Evolutionary conservation across 305 asterid genomes (phyloP), one percentile per base, ranked within the genome.

Genomic region (Rubia tinctorum): DNA sequence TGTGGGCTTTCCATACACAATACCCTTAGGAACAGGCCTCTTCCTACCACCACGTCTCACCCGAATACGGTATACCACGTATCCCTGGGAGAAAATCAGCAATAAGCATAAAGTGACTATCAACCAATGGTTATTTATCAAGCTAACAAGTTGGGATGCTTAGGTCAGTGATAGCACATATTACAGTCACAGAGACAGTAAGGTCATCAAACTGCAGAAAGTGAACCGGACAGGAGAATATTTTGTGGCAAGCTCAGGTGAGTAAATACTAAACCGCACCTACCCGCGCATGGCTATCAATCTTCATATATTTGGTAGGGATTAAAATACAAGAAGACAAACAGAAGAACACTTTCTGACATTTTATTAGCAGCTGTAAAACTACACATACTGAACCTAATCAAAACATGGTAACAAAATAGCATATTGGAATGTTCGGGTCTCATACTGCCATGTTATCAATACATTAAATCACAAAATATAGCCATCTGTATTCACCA

Each of bases 31-130:
- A 37, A 64, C 69, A 34, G 69, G 69, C 69, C 69, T 37, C 69
- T 64, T 64, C 42, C 69, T 64, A 14, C 69, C 69, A 64, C 69
- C 69, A 64, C 69, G 69, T 64, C 69, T 37, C 15, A 64, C 69
- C 4, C 69, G 69, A 64, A 64, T 45, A 8, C 69, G 69, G 69
- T 64, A 64, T 23, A 64, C 42, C 14, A 64, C 69, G 7, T 34
- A 64, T 9, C 69, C 69, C 69, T 64, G 69, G 37, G 34, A 64
- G 23, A 64, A 39, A 64, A 39, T 64, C 44, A 30, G 66, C 14
- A 30, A 60, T 2, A 22, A 56, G 11, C 62, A 56, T 18, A 20
- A 42, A 42, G 45, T 18, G 10, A 7, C 62, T n/a, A 18, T 60
- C 37, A 60, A 58, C 63, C 8, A 2, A 58, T 18, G 13, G 18